Evolutionary conservation across 2,329 filamentous ascomycete genomes (phyloP).

Genomic region (Paraphoma chrysanthemicola): DNA sequence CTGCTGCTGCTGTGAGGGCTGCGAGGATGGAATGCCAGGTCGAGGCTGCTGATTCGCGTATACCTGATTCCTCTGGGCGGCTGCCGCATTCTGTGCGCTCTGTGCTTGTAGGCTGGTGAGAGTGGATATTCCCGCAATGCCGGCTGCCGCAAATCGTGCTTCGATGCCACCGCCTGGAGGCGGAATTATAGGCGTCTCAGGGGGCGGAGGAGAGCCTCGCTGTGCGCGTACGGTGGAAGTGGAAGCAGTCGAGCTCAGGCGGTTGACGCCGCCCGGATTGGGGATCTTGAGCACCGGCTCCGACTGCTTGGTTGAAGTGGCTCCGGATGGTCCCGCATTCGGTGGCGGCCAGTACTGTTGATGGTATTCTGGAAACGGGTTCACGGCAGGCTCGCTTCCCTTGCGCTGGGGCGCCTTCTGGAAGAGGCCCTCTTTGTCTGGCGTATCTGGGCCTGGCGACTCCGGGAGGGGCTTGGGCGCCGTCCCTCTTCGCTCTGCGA

Average conservation of each 20-base stretch:
- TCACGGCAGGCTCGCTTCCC: slow-evolving; percentile 29
- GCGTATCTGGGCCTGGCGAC: slow-evolving; percentile 77
- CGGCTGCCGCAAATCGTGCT: slow-evolving; percentile 87
- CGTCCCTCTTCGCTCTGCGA: slow-evolving; percentile 84
- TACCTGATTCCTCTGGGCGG: slow-evolving; percentile 79
- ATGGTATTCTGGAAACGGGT: slow-evolving; percentile 61
- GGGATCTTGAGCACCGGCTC: slow-evolving; percentile 57
- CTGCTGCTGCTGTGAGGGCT: slow-evolving; percentile 49
- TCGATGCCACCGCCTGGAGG: slow-evolving; percentile 84
- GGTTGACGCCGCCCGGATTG: slow-evolving; percentile 63
- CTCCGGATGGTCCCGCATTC: slow-evolving; percentile 7
- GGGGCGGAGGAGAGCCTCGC: slow-evolving; percentile 90
- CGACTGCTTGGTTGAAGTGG: slow-evolving; percentile 19
- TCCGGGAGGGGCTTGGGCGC: slow-evolving; percentile 83
- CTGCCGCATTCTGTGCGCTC: slow-evolving; percentile 81
- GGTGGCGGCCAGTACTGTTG: slow-evolving; percentile 68
- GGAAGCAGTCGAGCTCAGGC: slow-evolving; percentile 82
- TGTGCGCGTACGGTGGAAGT: slow-evolving; percentile 92
- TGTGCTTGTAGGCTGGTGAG: slow-evolving; percentile 76
- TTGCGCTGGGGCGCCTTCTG: slow-evolving; percentile 63
- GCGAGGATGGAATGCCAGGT: slow-evolving; percentile 58
- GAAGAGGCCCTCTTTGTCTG: slow-evolving; percentile 81
- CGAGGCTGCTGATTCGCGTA: slow-evolving; percentile 62
- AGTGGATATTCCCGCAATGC: slow-evolving; percentile 85
- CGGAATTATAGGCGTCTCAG: slow-evolving; percentile 85